Percentiles rank a stretch among this genome's conserved stretches.
phyloP scores from a whole-genome alignment of 345 rosid genomes.

The Ricinus communis region DNA sequence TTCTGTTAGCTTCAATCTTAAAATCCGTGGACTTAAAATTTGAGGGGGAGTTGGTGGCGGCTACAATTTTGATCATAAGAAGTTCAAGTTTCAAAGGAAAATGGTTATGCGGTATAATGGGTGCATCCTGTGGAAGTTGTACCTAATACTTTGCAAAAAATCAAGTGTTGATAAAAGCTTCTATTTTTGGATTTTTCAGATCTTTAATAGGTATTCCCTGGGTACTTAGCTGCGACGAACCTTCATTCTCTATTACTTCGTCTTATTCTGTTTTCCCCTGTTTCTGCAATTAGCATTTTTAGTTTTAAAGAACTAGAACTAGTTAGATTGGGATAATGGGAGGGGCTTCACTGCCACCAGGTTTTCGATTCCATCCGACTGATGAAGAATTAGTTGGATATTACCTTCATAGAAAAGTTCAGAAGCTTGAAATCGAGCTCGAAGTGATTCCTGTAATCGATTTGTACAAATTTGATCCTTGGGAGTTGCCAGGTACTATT shows the following conservation, averaged over 20 bases:
- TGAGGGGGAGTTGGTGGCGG: conserved; percentile 35
- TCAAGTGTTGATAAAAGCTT: conserved; percentile 55
- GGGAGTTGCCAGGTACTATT: conserved; percentile 82
- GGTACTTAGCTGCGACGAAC: conserved; percentile 35
- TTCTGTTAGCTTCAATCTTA: conserved; percentile 10
- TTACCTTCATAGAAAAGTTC: conserved; percentile 68
- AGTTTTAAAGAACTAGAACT: not conserved
- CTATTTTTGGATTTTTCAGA: conserved; percentile 81
- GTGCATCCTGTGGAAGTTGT: conserved; percentile 53
- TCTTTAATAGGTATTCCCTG: conserved; percentile 51
- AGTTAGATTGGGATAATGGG: conserved; percentile 40
- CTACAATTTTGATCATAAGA: conserved; percentile 28
- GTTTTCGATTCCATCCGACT: conserved; percentile 89
- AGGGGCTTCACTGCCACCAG: conserved; percentile 77
- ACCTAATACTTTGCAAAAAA: conserved; percentile 52
- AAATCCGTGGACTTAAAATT: conserved; percentile 18
- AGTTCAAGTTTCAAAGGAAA: conserved; percentile 34
- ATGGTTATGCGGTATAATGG: conserved; percentile 60
- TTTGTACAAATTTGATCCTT: conserved; percentile 89
- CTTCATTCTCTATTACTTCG: conserved; percentile 9
- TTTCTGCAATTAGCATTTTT: conserved; percentile 1
- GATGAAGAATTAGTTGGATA: conserved; percentile 88
- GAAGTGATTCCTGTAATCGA: conserved; percentile 80
- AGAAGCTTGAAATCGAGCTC: conserved; percentile 73
- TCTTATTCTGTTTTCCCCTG: conserved; percentile 13